These are phyloP conservation scores for Cucumis hystrix DNA, from an alignment of 306 rosid genomes.

Conservation along the genomic window DNA sequence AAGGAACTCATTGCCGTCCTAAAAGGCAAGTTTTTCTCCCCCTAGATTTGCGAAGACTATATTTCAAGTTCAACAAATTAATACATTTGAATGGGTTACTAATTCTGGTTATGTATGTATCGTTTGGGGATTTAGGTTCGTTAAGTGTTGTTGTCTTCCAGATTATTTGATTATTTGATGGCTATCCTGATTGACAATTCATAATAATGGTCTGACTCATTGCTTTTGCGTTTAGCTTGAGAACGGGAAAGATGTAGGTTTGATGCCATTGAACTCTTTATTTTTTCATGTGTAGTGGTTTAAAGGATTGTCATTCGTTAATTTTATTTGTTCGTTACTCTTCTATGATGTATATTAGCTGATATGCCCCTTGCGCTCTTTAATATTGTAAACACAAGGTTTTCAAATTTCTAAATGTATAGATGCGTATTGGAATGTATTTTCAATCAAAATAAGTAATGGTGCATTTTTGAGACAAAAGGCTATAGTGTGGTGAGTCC, in stretches of 20 bases:
- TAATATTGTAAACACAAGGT: not conserved
- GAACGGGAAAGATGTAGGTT: not conserved
- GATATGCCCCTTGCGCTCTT: not conserved
- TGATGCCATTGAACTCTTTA: not conserved
- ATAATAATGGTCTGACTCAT: not conserved
- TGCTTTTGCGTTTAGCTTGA: not conserved
- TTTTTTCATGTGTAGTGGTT: not conserved
- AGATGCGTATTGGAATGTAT: not conserved
- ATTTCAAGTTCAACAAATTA: not conserved
- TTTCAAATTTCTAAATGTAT: not conserved
- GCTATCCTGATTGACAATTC: not conserved
- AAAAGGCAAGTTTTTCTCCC: constrained; percentile 29
- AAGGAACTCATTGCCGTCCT: constrained; percentile 43
- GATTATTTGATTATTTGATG: not conserved
- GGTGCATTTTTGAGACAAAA: not conserved
- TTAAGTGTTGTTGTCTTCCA: not conserved
- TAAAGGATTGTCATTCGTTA: not conserved
- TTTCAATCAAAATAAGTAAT: not conserved
- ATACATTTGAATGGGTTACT: not conserved
- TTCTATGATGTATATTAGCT: not conserved
- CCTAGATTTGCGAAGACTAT: not conserved
- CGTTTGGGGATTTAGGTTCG: not conserved
- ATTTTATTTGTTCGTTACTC: not conserved
- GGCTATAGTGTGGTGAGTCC: not conserved
- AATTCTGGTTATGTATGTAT: not conserved